Conservation (phyloP, 371 early-diverging fungal genomes). For the Actinomortierella wolfii region DNA sequence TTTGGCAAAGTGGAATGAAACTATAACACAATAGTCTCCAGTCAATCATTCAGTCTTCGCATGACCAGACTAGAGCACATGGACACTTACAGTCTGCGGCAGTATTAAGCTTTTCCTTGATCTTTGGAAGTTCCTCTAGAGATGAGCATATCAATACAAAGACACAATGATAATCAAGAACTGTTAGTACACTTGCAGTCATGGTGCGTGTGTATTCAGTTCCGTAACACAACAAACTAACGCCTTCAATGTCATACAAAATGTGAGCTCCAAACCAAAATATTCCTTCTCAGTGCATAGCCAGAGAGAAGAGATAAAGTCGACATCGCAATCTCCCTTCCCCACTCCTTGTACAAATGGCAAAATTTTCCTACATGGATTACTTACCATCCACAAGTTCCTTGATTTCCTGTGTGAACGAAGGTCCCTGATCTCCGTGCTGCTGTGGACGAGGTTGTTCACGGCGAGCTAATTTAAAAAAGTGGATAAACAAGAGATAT, state of each 20-base stretch:
- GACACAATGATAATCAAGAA: neutral
- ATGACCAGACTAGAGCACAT: no score
- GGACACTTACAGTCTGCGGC: constrained; percentile 47
- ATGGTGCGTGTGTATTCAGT: no score
- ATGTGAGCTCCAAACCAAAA: neutral
- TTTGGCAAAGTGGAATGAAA: neutral
- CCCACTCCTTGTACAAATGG: no score
- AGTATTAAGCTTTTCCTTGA: constrained; percentile 43
- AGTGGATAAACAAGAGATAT: neutral
- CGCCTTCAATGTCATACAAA: neutral
- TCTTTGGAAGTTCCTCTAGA: constrained; percentile 45
- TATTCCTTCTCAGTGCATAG: no score
- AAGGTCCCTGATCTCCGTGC: constrained; percentile 28
- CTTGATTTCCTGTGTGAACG: constrained; percentile 34
- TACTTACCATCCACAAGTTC: constrained; percentile 45
- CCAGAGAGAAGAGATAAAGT: no score
- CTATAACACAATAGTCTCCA: neutral
- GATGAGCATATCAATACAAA: neutral
- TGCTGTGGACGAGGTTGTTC: constrained; percentile 19
- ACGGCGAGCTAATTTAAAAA: constrained; percentile 23
- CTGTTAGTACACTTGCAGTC: no score
- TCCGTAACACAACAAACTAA: neutral
- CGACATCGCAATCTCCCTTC: no score
- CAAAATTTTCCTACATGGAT: no score
- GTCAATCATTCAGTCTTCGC: neutral